Evolutionary conservation across 2,329 filamentous ascomycete genomes (phyloP), one percentile per base, ranked within the genome.

Genomic region (Ophiostoma sp.): DNA sequence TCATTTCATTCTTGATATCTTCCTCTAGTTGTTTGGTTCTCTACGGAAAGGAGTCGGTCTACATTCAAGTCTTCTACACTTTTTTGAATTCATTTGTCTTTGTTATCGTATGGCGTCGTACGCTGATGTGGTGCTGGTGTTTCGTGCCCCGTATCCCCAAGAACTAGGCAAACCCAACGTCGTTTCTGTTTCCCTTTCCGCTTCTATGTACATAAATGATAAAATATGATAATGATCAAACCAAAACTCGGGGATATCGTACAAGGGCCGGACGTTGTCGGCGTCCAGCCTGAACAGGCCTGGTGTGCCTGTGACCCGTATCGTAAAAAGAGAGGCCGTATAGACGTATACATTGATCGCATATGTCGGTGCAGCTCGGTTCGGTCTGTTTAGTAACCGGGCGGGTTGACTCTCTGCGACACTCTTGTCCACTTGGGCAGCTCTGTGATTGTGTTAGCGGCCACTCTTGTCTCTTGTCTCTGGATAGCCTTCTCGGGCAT

Each of bases 351-450:
- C 42, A 44, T 44, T 12, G 27, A 27, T 27, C 27, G 27, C 27
- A 27, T 27, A 27, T 27, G 27, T 27, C 27, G 27, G 27, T 27
- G 27, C 27, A 27, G 27, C 27, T 27, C 27, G 27, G 2, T 27
- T 27, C 27, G 8, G 47, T 47, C 12, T 55, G 49, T 60, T 11
- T 60, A 97, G 80, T 94, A 98, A 81, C 94, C 94, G 64, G 94
- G 93, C 69, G 94, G 94, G 79, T 98, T 98, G 78, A 97, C 77
- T 80, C 94, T 84, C 79, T 98, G 94, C 72, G 92, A 96, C 71
- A 98, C 89, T 80, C 93, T 89, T 74, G 94, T 98, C 94, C 94
- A 98, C 81, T 98, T 93, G 68, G 89, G 89, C 66, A 93, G 79
- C 78, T 93, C 91, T 93, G 74, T 45, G 38, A n/a, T 16, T 6